Base-by-base conservation (phyloP, 352 stramenopile genomes). In the Pilasporangium apinafurcum region DNA sequence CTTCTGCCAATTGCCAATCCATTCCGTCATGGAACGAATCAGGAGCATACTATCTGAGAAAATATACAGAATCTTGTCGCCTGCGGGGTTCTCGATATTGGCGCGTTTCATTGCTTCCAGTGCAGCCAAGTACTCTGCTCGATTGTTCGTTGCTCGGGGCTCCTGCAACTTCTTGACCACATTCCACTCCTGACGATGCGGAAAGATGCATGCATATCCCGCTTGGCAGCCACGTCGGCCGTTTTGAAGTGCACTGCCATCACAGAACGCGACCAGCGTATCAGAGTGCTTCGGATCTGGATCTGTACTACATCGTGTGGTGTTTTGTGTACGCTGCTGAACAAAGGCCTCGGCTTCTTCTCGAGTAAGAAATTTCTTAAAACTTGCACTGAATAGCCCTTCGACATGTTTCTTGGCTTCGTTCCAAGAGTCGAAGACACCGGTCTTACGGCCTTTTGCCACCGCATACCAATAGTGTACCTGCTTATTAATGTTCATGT, bases 21-120 rank as follows among this genome's bases (percentile, higher is more conserved):
- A 89, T 44, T 89, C 66, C 2, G 74, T 89, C 73, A 87, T 89
- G 4, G 79, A 85, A 26, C 68, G 65, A 50, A 89, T 87, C 14
- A 92, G 56, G 18, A 86, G 29, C 74, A 86, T 83, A 29, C 69
- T 86, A 40, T 87, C 72, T 3, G 74, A 83, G 46, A 86, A 92
- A 22, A 92, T 92, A 28, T 61, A 85, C 13, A 92, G 61, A 46
- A 65, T 39, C 8, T 48, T 48, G 6, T 35, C 46, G 10, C 32
- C 21, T 4, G 45, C 48, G 0, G 67, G 59, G 21, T 89, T 54
- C 44, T 84, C 59, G 6, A 67, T 4, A 36, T 92, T 89, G 8
- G 73, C 74, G 24, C 68, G 65, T 49, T 84, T 83, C 57, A 92
- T 71, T 0, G 43, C 66, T 44, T 72, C 57, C 7, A 90, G 44